phyloP scores from a whole-genome alignment of 2,329 filamentous ascomycete species.

The Neoscytalidium dimidiatum region DNA sequence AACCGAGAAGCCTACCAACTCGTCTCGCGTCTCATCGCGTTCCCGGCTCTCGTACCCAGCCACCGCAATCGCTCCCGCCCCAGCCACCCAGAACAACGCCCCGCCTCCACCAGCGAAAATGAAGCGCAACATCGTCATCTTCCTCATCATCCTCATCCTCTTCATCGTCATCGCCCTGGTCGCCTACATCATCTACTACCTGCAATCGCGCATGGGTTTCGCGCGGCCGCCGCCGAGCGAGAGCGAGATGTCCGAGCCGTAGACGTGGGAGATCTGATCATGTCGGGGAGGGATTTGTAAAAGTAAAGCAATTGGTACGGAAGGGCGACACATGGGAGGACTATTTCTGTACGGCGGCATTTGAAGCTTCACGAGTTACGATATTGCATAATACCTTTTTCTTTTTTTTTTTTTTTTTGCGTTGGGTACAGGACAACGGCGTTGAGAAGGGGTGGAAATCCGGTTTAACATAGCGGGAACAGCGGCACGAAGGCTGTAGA shows the following conservation, averaged over 20 bases:
- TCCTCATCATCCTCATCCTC: constrained; percentile 55
- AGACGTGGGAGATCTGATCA: background rate
- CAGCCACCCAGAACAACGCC: background rate
- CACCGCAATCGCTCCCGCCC: background rate
- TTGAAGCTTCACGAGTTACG: background rate
- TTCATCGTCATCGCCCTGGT: constrained; percentile 53
- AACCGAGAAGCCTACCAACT: too few species aligned
- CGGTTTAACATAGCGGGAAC: background rate
- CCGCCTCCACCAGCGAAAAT: constrained; percentile 33
- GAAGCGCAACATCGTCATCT: constrained; percentile 56
- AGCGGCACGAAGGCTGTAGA: too few species aligned
- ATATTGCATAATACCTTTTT: background rate
- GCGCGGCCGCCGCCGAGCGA: constrained; percentile 24
- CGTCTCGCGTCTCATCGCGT: too few species aligned
- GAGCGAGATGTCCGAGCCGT: constrained; percentile 34
- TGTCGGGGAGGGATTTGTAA: background rate
- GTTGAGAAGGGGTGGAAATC: background rate
- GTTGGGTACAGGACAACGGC: background rate
- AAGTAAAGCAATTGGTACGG: too few species aligned
- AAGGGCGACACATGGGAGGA: too few species aligned
- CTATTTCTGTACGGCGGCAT: background rate
- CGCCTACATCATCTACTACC: constrained; percentile 53
- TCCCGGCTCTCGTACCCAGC: background rate
- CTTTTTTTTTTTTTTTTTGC: background rate
- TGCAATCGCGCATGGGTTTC: constrained; percentile 43